A percentile compares a stretch with the other conserved stretches of the same genome.
Evolutionary conservation across 768 basidiomycete species (phyloP).

Genomic region (Podaxis rugospora): DNA sequence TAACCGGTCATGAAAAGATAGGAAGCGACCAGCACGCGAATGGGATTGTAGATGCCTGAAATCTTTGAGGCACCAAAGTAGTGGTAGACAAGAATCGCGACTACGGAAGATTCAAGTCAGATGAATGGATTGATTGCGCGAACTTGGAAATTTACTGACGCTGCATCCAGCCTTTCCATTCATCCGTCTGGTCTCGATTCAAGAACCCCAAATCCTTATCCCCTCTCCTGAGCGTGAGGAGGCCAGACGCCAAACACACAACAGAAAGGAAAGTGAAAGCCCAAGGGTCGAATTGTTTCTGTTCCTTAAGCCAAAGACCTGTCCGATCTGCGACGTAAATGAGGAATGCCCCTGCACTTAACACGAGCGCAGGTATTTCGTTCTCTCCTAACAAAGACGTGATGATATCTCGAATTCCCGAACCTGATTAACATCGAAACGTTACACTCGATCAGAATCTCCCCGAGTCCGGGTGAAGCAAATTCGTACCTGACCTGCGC

Average conservation of each 20-base stretch:
- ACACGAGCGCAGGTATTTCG: conserved; percentile 12
- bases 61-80: conserved; percentile 87
- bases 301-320: conserved; percentile 82
- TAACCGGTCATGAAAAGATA: conserved; percentile 95
- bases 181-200: conserved; percentile 90
- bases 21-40: conserved; percentile 82
- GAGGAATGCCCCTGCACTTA: conserved; percentile 27
- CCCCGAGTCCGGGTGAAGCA: not conserved
- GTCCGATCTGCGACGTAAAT: conserved; percentile 84
- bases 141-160: conserved; percentile 38
- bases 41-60: conserved; percentile 90
- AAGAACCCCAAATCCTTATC: conserved; percentile 87
- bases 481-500: conserved; percentile 17
- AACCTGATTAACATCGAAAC: not conserved
- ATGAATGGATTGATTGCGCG: not conserved
- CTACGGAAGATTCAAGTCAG: conserved; percentile 31
- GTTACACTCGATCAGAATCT: not conserved
- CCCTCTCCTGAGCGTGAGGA: conserved; percentile 59
- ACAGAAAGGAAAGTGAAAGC: conserved; percentile 60
- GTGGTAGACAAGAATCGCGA: conserved; percentile 89
- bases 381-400: conserved; percentile 9
- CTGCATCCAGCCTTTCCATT: conserved; percentile 99
- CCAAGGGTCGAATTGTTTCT: conserved; percentile 75
- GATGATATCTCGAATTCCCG: not conserved
- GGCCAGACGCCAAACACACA: conserved; percentile 49